Conservation (phyloP, 83 land plant species). For the Isoetes engelmannii region DNA sequence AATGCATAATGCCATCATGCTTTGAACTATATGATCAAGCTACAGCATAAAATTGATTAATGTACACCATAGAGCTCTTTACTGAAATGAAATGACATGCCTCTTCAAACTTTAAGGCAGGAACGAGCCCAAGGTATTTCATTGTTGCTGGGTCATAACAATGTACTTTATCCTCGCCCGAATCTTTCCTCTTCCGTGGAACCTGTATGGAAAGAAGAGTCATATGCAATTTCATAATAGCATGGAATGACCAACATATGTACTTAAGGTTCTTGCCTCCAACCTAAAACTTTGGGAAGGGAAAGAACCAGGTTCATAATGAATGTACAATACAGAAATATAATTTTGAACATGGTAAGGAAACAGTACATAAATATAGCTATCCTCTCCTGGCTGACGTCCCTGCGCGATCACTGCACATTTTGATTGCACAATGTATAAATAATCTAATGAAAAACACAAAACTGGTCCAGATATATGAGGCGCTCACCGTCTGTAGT, state of each 20-base stretch:
- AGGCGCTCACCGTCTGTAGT: conserved; percentile 58
- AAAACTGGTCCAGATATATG: not conserved
- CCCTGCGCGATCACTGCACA: conserved; percentile 54
- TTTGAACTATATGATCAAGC: not conserved
- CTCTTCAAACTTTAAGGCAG: conserved; percentile 55
- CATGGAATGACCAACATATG: not conserved
- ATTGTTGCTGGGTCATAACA: conserved; percentile 97
- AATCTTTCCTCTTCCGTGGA: conserved; percentile 48
- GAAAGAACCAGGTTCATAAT: not conserved
- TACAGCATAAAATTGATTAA: not conserved
- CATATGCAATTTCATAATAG: conserved; percentile 1
- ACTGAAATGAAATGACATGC: conserved; percentile 23
- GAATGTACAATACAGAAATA: not conserved
- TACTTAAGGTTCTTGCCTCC: no score
- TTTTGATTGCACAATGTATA: not conserved
- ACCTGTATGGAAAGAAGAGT: conserved; percentile 33
- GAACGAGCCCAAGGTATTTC: conserved; percentile 79
- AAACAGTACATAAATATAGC: conserved; percentile 63
- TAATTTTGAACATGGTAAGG: not conserved
- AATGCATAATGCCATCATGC: not conserved
- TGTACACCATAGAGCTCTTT: not conserved
- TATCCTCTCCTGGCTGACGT: conserved; percentile 50
- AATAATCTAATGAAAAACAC: not conserved
- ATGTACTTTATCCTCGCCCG: conserved; percentile 56
- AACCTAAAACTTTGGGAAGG: not conserved